Percentiles rank a stretch among this genome's conserved stretches.
phyloP scores from a whole-genome alignment of 2,329 filamentous ascomycete species.

The Phyllosticta paracitricarpa region DNA sequence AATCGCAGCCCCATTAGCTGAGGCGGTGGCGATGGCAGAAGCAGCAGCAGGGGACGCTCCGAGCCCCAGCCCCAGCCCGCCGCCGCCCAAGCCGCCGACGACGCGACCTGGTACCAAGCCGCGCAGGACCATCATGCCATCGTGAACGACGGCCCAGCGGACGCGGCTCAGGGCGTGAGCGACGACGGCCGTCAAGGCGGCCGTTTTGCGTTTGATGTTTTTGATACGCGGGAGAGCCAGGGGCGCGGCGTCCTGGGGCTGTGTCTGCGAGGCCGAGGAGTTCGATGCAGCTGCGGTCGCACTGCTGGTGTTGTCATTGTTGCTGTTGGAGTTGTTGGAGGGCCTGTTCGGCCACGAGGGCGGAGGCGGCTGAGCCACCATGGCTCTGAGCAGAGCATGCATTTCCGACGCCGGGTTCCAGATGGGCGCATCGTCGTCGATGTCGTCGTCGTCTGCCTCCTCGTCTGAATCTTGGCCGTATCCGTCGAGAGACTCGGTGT shows the following conservation, averaged over 20 bases:
- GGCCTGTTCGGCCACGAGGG: conserved; percentile 10
- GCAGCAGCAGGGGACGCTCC: no score
- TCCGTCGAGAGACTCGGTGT: not conserved
- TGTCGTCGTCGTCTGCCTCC: not conserved
- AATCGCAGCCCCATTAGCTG: no score
- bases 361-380: conserved; percentile 26
- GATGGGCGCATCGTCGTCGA: conserved; percentile 32
- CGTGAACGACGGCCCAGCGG: conserved; percentile 52
- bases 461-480: not conserved
- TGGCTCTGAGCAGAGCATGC: conserved; percentile 32
- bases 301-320: not conserved
- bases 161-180: conserved; percentile 46
- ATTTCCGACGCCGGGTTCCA: conserved; percentile 43
- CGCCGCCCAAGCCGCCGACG: not conserved
- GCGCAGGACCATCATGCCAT: conserved; percentile 48
- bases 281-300: not conserved
- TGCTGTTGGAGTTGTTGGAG: not conserved
- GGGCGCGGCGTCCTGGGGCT: not conserved
- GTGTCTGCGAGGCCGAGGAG: not conserved
- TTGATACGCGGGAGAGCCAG: not conserved
- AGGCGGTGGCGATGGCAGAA: no score
- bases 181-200: conserved; percentile 46
- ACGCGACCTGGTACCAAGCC: conserved; percentile 23
- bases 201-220: conserved; percentile 22
- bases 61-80: no score